Evolutionary conservation across 768 basidiomycete species (phyloP).

Genomic region (Panellus pusillus): DNA sequence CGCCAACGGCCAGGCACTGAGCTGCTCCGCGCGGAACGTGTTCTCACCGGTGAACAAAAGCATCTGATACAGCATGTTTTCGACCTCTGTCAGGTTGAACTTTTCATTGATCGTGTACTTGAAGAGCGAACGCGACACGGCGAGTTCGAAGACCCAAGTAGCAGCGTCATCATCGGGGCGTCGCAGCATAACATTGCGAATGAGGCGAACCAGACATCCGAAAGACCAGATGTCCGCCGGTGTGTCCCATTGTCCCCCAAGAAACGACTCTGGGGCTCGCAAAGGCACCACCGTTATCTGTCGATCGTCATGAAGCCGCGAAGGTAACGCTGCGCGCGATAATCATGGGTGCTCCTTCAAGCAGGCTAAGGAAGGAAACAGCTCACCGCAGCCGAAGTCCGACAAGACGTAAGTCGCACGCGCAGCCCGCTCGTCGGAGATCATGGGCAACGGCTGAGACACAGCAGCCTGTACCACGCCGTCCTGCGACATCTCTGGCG

Average conservation of each 20-base stretch:
- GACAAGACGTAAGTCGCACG: slow-evolving; percentile 28
- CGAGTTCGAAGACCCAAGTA: slow-evolving; percentile 18
- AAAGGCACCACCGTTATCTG: slow-evolving; percentile 23
- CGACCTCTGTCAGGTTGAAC: slow-evolving; percentile 3
- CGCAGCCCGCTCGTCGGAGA: slow-evolving; percentile 17
- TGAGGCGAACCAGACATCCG: slow-evolving; percentile 28
- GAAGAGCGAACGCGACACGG: slow-evolving; percentile 11
- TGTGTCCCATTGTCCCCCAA: slow-evolving; percentile 28
- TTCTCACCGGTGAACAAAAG: not conserved
- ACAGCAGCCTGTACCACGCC: slow-evolving; percentile 26
- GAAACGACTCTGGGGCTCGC: slow-evolving; percentile 30
- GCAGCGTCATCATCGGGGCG: not conserved
- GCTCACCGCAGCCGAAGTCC: slow-evolving; percentile 30
- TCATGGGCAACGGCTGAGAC: slow-evolving; percentile 29
- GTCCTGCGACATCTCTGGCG: slow-evolving; percentile 23
- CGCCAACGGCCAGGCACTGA: slow-evolving; percentile 5
- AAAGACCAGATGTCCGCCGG: slow-evolving; percentile 33
- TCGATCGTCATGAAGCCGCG: slow-evolving; percentile 16
- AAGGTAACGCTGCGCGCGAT: slow-evolving; percentile 19
- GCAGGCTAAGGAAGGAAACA: not conserved
- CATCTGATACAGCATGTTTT: slow-evolving; percentile 17
- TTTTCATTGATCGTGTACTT: not conserved
- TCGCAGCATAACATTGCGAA: not conserved
- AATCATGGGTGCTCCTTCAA: not conserved
- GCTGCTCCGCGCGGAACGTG: slow-evolving; percentile 3